Base-by-base conservation (phyloP, 306 rosid species). In the Potentilla sterilis region DNA sequence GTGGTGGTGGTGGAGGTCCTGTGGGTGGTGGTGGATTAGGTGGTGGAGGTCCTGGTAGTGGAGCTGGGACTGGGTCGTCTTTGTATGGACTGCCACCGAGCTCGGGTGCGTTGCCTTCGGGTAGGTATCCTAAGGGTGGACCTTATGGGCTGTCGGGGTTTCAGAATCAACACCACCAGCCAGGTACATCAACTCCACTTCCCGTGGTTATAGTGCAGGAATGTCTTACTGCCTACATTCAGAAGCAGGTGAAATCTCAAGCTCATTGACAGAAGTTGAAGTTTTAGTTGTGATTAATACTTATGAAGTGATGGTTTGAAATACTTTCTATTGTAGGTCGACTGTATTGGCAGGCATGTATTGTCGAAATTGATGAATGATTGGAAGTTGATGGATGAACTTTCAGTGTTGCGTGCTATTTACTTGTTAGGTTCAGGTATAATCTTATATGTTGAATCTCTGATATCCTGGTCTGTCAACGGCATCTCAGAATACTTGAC, bases 361-460 rank as follows among this genome's bases (percentile, higher is more conserved):
- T 81, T 95, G 80, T 84, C 82, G 22, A 95, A 92, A 87, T 83
- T 95, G 88, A 92, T 95, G 98, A 85, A 89, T 24, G 97, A 87
- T 73, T 95, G 98, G 98, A 90, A 89, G 72, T 89, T 95, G 89
- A 95, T 95, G 96, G 98, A 92, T 70, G 97, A 95, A 83, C 96
- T 95, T 69, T 91, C 93, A 43, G 97, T 95, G 67, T 79, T 95
- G 84, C 90, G 98, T 51, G 96, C 97, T 76, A 92, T 95, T 82
- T 95, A 87, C 86, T 91, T 95, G 83, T 85, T 95, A 82, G 98
- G 98, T 67, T 95, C 98, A 86, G 98, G 98, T 95, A 89, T 68
- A 79, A 19, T 70, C 67, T 24, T 38, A 72, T 73, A 54, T 44
- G 28, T 22, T 66, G 46, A 37, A 61, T 28, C 42, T 67, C 18